Base-by-base conservation (phyloP, 192 early-diverging fungal genomes). In the Haplosporangium gracile region DNA sequence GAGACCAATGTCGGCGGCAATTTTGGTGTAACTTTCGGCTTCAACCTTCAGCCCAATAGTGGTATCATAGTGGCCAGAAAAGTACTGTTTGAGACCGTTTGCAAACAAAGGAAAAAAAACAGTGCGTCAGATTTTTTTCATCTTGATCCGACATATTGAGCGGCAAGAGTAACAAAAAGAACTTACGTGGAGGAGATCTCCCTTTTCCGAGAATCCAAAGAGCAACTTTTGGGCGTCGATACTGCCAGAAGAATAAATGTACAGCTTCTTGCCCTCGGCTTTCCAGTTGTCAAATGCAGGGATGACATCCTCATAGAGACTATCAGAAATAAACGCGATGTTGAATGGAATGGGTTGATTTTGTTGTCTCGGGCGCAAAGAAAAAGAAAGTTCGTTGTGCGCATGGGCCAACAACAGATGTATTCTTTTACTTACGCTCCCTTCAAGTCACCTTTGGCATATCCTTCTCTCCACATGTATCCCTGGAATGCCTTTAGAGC, bases 231-330 rank as follows among this genome's bases (percentile, higher is more conserved):
- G 98, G 0, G 98, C 98, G 47, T 91, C 88, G 7, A 99, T 92
- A 68, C 97, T 97, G 15, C 98, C 98, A 77, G 97, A 99, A 38
- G 97, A 98, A 91, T 99, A 99, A 45, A 99, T 98, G 82, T 95
- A 98, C 57, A 99, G 91, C 78, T 90, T 90, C 57, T 92, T 90
- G 34, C 90, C 92, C 7, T 80, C 74, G 24, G 87, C 70, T 32
- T 82, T 89, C 97, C 97, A 99, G 34, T 85, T 69, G 13, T 94
- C 88, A 0, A 99, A 92, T 2, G 95, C 95, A 15, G 92, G 91
- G 8, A 95, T 89, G 2, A 98, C 98, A 88, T 99, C 98, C 18
- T 92, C 89, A 79, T 95, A 99, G 16, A 99, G 89, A n/a, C 90
- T 95, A 82, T 51, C 24, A 40, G 39, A 9, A 70, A 36, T 45